Percentiles rank a stretch among this genome's conserved stretches.
Evolutionary conservation across 177 flowering plant genomes (phyloP).

Genomic region (Tripterygium wilfordii): DNA sequence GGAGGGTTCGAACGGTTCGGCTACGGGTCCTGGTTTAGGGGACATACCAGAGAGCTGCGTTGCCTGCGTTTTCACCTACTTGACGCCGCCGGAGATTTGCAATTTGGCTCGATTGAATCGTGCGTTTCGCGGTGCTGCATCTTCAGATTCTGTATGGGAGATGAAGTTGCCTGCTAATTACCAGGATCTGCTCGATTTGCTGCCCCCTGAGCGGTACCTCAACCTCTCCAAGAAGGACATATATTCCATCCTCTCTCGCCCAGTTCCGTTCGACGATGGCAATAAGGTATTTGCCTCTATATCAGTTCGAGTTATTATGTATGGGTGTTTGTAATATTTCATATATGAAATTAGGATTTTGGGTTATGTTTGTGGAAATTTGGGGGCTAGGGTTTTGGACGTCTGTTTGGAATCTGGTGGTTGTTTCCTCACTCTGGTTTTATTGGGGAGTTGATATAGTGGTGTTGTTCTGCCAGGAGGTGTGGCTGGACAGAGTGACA

Average conservation of each 20-base stretch:
- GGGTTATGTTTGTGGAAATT: background rate
- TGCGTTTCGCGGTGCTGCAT: slow-evolving; percentile 94
- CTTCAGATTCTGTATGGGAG: slow-evolving; percentile 96
- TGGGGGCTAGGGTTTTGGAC: slow-evolving; percentile 4
- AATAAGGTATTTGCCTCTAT: slow-evolving; percentile 78
- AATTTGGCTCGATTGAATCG: slow-evolving; percentile 87
- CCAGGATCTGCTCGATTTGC: slow-evolving; percentile 49
- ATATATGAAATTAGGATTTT: no score
- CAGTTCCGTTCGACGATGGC: slow-evolving; percentile 67
- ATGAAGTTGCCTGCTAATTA: slow-evolving; percentile 75
- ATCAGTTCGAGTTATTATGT: no score
- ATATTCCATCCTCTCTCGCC: slow-evolving; percentile 78
- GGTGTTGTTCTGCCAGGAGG: no score
- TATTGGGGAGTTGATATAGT: no score
- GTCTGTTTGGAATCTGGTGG: no score
- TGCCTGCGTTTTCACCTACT: slow-evolving; percentile 78
- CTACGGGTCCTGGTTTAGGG: slow-evolving; percentile 69
- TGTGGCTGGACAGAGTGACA: slow-evolving; percentile 81
- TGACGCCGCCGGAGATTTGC: slow-evolving; percentile 98
- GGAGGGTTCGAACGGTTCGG: slow-evolving; percentile 46
- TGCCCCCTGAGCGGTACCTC: slow-evolving; percentile 37
- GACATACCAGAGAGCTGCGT: slow-evolving; percentile 98
- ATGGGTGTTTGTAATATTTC: no score
- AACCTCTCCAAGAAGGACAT: slow-evolving; percentile 66
- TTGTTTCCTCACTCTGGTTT: no score